Base-by-base conservation (phyloP, 192 early-diverging fungal genomes). In the Endogone sp. region DNA sequence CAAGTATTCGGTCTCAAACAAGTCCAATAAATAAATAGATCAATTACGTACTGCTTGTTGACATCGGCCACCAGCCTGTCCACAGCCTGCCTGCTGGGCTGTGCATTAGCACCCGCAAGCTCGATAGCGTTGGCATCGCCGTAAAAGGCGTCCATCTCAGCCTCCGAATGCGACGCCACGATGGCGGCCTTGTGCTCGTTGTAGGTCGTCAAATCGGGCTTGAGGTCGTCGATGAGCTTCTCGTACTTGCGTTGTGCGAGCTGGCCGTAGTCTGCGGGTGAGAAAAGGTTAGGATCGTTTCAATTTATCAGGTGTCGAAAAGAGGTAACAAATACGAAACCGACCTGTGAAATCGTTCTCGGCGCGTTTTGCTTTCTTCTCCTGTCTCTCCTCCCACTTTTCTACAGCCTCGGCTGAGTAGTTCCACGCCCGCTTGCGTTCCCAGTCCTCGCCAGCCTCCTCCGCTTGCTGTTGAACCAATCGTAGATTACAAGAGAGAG, bases 321-420 rank as follows among this genome's bases (percentile, higher is more conserved):
- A 44, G 37, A 44, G 13, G 4, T 8, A 44, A 44, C 4, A 44
- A 66, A 56, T 16, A 3, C 37, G 4, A 29, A 4, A 62, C 20
- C 0, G 3, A 87, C 91, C 91, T 21, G 95, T 93, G 64, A 98
- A 98, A 26, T 90, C 93, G 56, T 82, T 84, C 32, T 97, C 92
- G 30, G 78, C 85, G 13, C 81, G 71, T 68, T 82, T 70, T 20
- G 70, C 81, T 65, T 92, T 90, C 69, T 88, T 86, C 29, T 85
- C 84, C 79, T 93, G 80, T 70, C 92, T 94, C 73, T 89, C 85
- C 37, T 94, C 86, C 92, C 93, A 95, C 27, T 79, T 80, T 69
- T 95, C 92, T 0, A 96, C 95, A 20, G 85, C 84, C 64, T 96
- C 93, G 10, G 90, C 89, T 21, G 94, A 91, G 69, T 95, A 98